Evolutionary conservation across 202 grass and related monocot genomes (phyloP).

Genomic region (Setaria viridis): DNA sequence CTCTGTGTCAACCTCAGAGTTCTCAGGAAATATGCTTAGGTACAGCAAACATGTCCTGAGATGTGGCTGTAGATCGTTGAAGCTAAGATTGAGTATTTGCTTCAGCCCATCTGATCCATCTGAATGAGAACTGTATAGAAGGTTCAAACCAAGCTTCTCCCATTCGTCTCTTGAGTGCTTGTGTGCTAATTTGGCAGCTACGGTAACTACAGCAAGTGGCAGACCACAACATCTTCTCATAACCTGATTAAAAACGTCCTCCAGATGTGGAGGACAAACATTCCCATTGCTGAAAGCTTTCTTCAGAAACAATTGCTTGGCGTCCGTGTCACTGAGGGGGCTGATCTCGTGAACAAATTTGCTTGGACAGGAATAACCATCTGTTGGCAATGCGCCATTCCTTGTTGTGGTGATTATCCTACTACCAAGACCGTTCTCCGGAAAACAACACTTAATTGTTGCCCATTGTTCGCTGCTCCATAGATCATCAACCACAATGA

Average conservation of each 20-base stretch:
- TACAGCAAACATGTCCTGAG: constrained; percentile 56
- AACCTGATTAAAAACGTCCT: constrained; percentile 9
- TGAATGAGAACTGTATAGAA: not conserved
- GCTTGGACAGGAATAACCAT: not conserved
- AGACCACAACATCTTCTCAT: constrained; percentile 51
- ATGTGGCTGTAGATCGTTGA: constrained; percentile 45
- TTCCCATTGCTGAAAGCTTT: constrained; percentile 30
- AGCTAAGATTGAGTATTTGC: constrained; percentile 54
- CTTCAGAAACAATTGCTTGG: constrained; percentile 42
- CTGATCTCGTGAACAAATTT: constrained; percentile 19
- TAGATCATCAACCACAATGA: constrained; percentile 66
- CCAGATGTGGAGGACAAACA: constrained; percentile 42
- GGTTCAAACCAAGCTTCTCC: constrained; percentile 23
- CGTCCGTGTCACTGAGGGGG: constrained; percentile 4
- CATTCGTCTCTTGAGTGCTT: constrained; percentile 39
- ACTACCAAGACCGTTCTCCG: constrained; percentile 31
- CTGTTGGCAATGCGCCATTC: constrained; percentile 29
- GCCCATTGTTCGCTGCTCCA: constrained; percentile 36
- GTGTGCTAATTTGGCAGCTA: constrained; percentile 20
- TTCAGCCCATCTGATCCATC: constrained; percentile 26
- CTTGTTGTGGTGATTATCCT: constrained; percentile 62
- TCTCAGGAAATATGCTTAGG: constrained; percentile 56
- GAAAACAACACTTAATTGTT: constrained; percentile 44
- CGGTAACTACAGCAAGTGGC: constrained; percentile 53
- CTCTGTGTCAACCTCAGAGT: constrained; percentile 25